phyloP scores from a whole-genome alignment of 495 filamentous ascomycete genomes.

The Viridothelium virens region DNA sequence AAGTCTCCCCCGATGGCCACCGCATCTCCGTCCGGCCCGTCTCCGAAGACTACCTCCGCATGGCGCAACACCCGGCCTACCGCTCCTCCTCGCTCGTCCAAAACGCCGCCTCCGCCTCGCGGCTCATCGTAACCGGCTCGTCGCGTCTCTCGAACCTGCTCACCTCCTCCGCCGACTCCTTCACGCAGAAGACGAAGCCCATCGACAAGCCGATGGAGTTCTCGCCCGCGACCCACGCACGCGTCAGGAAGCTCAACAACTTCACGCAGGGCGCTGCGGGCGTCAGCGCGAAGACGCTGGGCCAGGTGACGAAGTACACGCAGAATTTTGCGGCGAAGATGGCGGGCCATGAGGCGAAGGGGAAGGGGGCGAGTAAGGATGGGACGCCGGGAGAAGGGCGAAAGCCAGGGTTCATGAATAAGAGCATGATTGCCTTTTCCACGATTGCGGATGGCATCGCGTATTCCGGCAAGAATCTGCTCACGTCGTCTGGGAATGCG shows the following conservation, averaged over 20 bases:
- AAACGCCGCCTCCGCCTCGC: constrained; percentile 81
- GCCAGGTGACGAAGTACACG: constrained; percentile 67
- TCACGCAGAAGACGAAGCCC: constrained; percentile 71
- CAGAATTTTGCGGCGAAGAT: constrained; percentile 81
- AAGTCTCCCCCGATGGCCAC: constrained; percentile 65
- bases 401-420: constrained; percentile 88
- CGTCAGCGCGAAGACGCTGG: constrained; percentile 77
- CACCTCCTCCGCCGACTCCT: constrained; percentile 66
- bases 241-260: constrained; percentile 75
- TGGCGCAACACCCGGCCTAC: constrained; percentile 83
- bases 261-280: constrained; percentile 69
- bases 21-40: constrained; percentile 68
- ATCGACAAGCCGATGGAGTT: constrained; percentile 75
- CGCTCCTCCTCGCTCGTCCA: constrained; percentile 78
- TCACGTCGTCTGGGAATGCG: constrained; percentile 63
- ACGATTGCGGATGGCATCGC: constrained; percentile 92
- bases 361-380: constrained; percentile 54
- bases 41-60: constrained; percentile 68
- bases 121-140: constrained; percentile 83
- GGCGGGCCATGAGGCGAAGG: constrained; percentile 52
- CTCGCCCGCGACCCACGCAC: constrained; percentile 72
- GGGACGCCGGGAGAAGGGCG: constrained; percentile 53
- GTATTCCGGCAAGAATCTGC: constrained; percentile 65
- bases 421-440: constrained; percentile 91
- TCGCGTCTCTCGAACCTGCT: constrained; percentile 68